phyloP scores from a whole-genome alignment of 139 green algal species.

The Haematococcus sp. region DNA sequence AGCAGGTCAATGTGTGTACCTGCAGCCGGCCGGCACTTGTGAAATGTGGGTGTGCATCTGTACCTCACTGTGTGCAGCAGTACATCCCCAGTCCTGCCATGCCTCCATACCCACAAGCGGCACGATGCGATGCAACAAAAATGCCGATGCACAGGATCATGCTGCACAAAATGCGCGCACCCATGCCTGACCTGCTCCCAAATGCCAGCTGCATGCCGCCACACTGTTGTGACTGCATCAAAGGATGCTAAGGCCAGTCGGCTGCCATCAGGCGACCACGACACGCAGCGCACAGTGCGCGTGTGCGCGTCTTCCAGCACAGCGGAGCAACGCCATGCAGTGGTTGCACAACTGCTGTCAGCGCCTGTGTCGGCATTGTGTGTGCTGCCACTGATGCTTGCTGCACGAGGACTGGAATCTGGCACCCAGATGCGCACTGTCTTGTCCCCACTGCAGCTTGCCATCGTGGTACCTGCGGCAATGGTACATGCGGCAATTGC shows the following conservation, averaged over 20 bases:
- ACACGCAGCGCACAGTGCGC: slow-evolving; percentile 72
- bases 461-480: slow-evolving; percentile 67
- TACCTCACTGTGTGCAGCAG: not conserved
- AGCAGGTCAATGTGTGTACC: not conserved
- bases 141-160: no score
- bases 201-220: slow-evolving; percentile 57
- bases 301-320: slow-evolving; percentile 82
- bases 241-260: slow-evolving; percentile 87
- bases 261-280: slow-evolving; percentile 79
- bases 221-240: slow-evolving; percentile 84
- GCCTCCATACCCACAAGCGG: not conserved
- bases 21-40: not conserved
- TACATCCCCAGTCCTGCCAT: not conserved
- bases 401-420: not conserved
- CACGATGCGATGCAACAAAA: not conserved
- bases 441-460: slow-evolving; percentile 86
- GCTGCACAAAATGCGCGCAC: no score
- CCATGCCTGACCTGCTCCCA: slow-evolving; percentile 91
- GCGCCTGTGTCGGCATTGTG: not conserved
- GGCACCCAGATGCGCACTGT: slow-evolving; percentile 86
- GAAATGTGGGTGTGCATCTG: not conserved
- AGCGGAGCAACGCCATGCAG: slow-evolving; percentile 58
- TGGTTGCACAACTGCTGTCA: slow-evolving; percentile 5
- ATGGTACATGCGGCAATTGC: not conserved
- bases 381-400: not conserved